Conservation (phyloP, 257 asterid genomes). For the Ilex asprella region DNA sequence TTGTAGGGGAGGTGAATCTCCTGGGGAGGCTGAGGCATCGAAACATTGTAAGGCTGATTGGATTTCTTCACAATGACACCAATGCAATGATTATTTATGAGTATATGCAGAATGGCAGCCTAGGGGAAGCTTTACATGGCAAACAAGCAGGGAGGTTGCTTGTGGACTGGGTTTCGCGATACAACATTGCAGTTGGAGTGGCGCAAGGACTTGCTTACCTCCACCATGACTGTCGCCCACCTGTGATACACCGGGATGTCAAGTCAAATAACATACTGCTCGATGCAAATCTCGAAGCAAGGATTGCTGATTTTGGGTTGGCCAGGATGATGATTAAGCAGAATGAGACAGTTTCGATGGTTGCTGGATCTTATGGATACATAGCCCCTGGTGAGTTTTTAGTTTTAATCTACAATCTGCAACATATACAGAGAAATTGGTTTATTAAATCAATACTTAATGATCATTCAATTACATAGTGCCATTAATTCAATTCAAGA, state of each 20-base stretch:
- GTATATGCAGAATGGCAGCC: constrained; percentile 61
- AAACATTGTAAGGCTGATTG: constrained; percentile 53
- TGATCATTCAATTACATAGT: neutral
- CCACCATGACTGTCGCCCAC: constrained; percentile 59
- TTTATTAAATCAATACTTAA: no score
- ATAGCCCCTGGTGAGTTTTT: constrained; percentile 64
- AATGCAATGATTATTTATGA: constrained; percentile 58
- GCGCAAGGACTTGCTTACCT: constrained; percentile 65
- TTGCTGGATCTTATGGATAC: constrained; percentile 75
- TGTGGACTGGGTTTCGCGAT: constrained; percentile 65
- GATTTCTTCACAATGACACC: constrained; percentile 56
- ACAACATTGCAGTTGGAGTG: constrained; percentile 54
- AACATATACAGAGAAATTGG: no score
- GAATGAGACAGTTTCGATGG: constrained; percentile 68
- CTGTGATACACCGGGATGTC: constrained; percentile 57
- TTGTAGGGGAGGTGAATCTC: constrained; percentile 66
- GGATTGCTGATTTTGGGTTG: constrained; percentile 61
- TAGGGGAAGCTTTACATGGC: constrained; percentile 57
- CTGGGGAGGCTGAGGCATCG: constrained; percentile 56
- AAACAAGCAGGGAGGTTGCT: constrained; percentile 45
- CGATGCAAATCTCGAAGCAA: constrained; percentile 57
- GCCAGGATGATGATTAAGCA: constrained; percentile 49
- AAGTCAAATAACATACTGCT: constrained; percentile 59
- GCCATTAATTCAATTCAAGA: neutral
- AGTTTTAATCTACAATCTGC: no score